These are phyloP conservation scores for Microcos paniculata DNA, from an alignment of 345 rosid species.

Conservation along the genomic window DNA sequence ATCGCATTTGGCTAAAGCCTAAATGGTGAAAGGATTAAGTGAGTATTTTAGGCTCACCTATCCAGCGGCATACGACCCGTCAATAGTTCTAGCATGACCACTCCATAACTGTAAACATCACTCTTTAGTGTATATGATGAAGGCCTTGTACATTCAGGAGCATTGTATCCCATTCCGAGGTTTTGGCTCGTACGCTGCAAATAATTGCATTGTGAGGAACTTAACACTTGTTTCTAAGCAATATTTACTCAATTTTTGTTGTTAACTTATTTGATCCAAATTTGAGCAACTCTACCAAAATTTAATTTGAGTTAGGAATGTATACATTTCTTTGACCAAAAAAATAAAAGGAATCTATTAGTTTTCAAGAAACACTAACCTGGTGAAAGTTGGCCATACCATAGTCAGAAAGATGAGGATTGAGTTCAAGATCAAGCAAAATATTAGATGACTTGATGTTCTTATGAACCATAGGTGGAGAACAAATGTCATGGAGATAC, in stretches of 20 bases:
- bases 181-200: conserved; percentile 82
- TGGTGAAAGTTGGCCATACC: conserved; percentile 78
- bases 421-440: conserved; percentile 84
- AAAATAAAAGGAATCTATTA: background rate
- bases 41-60: conserved; percentile 36
- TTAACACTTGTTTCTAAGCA: background rate
- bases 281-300: too few species aligned
- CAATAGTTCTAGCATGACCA: conserved; percentile 88
- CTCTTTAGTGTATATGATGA: conserved; percentile 80
- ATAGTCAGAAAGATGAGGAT: conserved; percentile 76
- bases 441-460: conserved; percentile 92
- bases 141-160: conserved; percentile 84
- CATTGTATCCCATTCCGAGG: conserved; percentile 86
- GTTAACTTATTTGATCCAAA: too few species aligned
- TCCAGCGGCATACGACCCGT: conserved; percentile 86
- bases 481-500: conserved; percentile 91
- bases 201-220: background rate
- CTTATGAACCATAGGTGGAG: conserved; percentile 87
- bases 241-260: too few species aligned
- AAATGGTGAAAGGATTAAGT: background rate
- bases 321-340: background rate
- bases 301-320: background rate
- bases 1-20: background rate
- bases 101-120: conserved; percentile 90
- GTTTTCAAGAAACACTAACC: conserved; percentile 30